phyloP scores from a whole-genome alignment of 257 asterid species.

The Fraxinus quadrangulata region DNA sequence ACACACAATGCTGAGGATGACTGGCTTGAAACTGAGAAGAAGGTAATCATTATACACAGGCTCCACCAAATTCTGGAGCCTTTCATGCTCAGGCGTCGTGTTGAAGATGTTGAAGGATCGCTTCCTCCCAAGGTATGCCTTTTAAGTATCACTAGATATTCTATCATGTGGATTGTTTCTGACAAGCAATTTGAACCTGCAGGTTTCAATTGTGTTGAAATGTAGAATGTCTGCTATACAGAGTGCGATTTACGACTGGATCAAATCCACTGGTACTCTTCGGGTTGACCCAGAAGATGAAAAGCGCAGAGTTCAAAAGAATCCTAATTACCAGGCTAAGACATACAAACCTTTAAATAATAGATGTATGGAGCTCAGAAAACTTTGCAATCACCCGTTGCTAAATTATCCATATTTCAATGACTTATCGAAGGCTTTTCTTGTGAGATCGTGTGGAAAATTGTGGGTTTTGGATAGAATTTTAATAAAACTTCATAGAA shows the following conservation, averaged over 20 bases:
- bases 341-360: slow-evolving; percentile 69
- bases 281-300: slow-evolving; percentile 99
- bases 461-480: slow-evolving; percentile 93
- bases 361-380: slow-evolving; percentile 98
- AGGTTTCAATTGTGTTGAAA: slow-evolving; percentile 90
- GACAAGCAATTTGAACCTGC: slow-evolving; percentile 42
- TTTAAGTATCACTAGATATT: slow-evolving; percentile 15
- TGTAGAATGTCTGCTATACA: slow-evolving; percentile 99
- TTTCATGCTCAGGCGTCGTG: slow-evolving; percentile 99
- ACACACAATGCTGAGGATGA: slow-evolving; percentile 86
- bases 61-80: slow-evolving; percentile 99
- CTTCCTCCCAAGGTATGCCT: slow-evolving; percentile 95
- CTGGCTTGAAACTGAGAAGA: slow-evolving; percentile 99
- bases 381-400: slow-evolving; percentile 95
- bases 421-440: slow-evolving; percentile 90
- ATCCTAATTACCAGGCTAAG: slow-evolving; percentile 81
- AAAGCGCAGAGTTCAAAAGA: slow-evolving; percentile 68
- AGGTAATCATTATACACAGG: slow-evolving; percentile 93
- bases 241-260: slow-evolving; percentile 94
- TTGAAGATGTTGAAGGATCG: slow-evolving; percentile 99
- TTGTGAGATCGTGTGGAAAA: slow-evolving; percentile 94
- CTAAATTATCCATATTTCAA: slow-evolving; percentile 90
- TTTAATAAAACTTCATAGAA: slow-evolving; percentile 86
- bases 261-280: slow-evolving; percentile 90
- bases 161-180: slow-evolving; percentile 30